Conservation (phyloP, 2,329 filamentous ascomycete genomes). For the Fusarium piperis region DNA sequence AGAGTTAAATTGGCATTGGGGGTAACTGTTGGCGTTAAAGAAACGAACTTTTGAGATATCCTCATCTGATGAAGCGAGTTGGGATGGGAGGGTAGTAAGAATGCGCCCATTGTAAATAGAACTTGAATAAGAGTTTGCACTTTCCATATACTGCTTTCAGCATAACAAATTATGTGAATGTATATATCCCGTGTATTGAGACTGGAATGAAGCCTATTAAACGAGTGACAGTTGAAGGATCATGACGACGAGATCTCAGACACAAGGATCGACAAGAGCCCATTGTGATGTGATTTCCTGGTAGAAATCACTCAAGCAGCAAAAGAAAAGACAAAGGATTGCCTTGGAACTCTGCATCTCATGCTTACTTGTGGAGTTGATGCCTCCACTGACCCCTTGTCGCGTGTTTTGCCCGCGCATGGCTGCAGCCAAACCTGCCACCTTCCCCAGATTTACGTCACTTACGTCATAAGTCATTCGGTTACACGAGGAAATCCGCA, state of each 20-base stretch:
- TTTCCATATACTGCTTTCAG: not conserved
- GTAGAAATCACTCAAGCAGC: not conserved
- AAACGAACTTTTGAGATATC: conserved; percentile 28
- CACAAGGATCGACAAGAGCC: not conserved
- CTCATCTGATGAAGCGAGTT: conserved; percentile 25
- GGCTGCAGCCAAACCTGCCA: conserved; percentile 3
- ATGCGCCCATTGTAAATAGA: conserved; percentile 21
- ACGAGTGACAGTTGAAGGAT: not conserved
- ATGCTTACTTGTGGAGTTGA: conserved; percentile 14
- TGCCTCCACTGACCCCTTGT: conserved; percentile 15
- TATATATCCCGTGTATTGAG: not conserved
- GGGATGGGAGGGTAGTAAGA: conserved; percentile 6
- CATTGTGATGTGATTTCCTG: not conserved
- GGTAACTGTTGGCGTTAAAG: conserved; percentile 23
- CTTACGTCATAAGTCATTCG: conserved; percentile 22
- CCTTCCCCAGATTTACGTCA: conserved; percentile 29
- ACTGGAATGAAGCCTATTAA: not conserved
- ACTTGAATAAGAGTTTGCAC: conserved; percentile 5
- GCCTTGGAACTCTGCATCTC: conserved; percentile 19
- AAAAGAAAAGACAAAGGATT: not conserved
- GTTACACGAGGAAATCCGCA: not conserved
- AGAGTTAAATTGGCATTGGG: not conserved
- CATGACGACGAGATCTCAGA: not conserved
- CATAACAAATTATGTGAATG: not conserved
- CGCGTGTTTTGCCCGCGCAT: not conserved